phyloP scores from a whole-genome alignment of 78 protist genomes.

The Dictyostelium discoideum region dicty_2.7 NC_007089.4:2003001-2003500 shows the following conservation, averaged over 20 bases:
- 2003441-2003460: slow-evolving; percentile 30
- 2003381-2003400: not conserved
- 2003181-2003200: slow-evolving; percentile 2
- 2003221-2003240: not conserved
- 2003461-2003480: slow-evolving; percentile 23
- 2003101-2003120: slow-evolving; percentile 35
- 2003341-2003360: slow-evolving; percentile 38
- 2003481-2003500: not conserved
- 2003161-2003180: slow-evolving; percentile 36
- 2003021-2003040: not conserved
- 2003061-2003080: not conserved
- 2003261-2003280: slow-evolving; percentile 63
- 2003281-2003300: slow-evolving; percentile 14
- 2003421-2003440: slow-evolving; percentile 10
- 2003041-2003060: not conserved
- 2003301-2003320: slow-evolving; percentile 10
- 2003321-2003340: slow-evolving; percentile 33
- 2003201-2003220: slow-evolving; percentile 57
- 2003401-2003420: not conserved
- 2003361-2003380: slow-evolving; percentile 55
- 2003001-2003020: not conserved
- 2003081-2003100: slow-evolving; percentile 3
- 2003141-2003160: slow-evolving; percentile 25
- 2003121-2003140: slow-evolving; percentile 79
- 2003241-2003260: slow-evolving; percentile 26